These are phyloP conservation scores for Argentina anserina DNA, from an alignment of 306 rosid species.

Conservation along the genomic window DNA sequence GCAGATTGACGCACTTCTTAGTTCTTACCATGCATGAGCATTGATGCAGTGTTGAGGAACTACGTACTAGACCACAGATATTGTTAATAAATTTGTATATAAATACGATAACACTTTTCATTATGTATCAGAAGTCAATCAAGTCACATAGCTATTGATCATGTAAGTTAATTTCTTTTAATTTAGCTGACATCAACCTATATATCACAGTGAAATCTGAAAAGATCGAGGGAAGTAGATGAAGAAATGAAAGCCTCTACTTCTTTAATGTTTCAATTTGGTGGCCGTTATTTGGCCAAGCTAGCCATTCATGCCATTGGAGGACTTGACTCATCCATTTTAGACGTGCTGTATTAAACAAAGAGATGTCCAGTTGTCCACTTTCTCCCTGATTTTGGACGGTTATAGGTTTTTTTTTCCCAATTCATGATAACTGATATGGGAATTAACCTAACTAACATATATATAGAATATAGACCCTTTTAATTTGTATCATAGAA, in stretches of 20 bases:
- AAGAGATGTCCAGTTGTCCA: background rate
- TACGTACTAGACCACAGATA: too few relatives aligned
- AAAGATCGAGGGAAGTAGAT: too few relatives aligned
- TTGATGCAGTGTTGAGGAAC: background rate
- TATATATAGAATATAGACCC: background rate
- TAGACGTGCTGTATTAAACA: slow-evolving; percentile 5
- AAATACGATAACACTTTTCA: too few relatives aligned
- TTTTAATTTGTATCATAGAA: too few relatives aligned
- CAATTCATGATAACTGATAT: background rate
- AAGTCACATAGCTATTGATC: too few relatives aligned
- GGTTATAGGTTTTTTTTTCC: background rate
- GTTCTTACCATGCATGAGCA: background rate
- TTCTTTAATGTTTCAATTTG: background rate
- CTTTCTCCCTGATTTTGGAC: background rate
- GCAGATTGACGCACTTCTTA: too few relatives aligned
- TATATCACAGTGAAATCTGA: background rate
- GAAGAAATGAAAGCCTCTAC: background rate
- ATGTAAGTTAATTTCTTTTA: background rate
- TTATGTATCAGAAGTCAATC: background rate
- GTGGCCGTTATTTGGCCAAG: background rate
- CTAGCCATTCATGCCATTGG: background rate
- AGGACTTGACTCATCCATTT: background rate
- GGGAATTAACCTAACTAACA: slow-evolving; percentile 9
- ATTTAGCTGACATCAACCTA: background rate
- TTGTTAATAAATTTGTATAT: too few relatives aligned